phyloP scores from a whole-genome alignment of 169 alveolate genomes.

The Eimeria brunetti region DNA sequence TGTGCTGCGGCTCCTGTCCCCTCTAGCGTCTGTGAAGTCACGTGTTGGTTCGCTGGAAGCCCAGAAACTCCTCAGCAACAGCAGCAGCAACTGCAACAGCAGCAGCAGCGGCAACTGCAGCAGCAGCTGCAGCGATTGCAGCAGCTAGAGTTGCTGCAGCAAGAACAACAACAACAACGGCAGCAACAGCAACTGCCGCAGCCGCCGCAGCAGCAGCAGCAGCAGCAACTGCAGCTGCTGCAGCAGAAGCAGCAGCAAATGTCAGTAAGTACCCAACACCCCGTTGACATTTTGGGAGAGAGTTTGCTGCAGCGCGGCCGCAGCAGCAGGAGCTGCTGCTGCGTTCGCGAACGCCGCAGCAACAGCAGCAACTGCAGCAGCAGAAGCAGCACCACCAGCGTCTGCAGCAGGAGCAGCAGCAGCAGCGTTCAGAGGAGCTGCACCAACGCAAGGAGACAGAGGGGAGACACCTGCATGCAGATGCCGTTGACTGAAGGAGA shows the following conservation, averaged over 20 bases:
- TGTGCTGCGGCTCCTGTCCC: neutral
- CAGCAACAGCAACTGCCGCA: too few species aligned
- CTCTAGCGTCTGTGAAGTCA: neutral
- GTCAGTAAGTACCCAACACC: neutral
- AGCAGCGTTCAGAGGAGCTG: neutral
- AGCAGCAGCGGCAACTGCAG: constrained; percentile 4
- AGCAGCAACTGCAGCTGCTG: too few species aligned
- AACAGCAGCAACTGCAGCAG: neutral
- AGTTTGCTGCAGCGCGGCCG: constrained; percentile 8
- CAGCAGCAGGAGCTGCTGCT: constrained; percentile 21
- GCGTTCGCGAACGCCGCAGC: neutral
- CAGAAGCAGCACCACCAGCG: neutral
- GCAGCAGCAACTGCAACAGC: constrained; percentile 25
- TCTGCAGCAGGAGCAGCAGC: constrained; percentile 20
- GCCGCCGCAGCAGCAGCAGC: too few species aligned
- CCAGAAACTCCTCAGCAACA: neutral
- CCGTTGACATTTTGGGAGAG: neutral
- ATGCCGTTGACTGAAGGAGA: neutral
- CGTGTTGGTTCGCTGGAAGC: neutral
- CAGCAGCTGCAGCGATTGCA: neutral
- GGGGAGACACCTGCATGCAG: neutral
- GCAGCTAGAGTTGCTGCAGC: neutral
- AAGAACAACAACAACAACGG: neutral
- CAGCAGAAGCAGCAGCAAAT: neutral
- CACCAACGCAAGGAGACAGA: neutral